Evolutionary conservation across 116 monocot species (phyloP), one percentile per base, ranked within the genome.

Genomic region (Posidonia oceanica): DNA sequence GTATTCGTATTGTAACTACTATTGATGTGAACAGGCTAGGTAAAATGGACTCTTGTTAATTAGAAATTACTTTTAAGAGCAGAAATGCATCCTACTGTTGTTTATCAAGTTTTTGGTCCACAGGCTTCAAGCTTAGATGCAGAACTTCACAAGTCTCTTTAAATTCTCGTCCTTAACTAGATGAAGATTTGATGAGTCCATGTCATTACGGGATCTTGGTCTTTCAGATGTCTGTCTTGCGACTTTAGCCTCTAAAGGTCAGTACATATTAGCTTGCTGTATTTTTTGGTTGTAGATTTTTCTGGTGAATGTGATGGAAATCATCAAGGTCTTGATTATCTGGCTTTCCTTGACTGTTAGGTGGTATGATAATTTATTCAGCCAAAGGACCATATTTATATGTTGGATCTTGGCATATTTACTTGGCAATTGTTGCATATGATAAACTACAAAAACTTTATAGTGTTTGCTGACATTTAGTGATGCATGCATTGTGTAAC

Each of bases 221-320:
- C 79, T 94, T 65, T 94, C 94, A 64, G 94, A 94, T 80, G 91
- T 85, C 40, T 77, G 85, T 59, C 80, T 94, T 67, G 94, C 94
- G 3, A 84, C 91, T 69, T 76, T 94, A 76, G 83, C 91, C 22
- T 82, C 76, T 69, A 74, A 83, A 88, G 94, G 91, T 90, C 51
- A 23, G 79, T 66, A 63, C 11, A n/a, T 68, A 6, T 14, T 52
- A 54, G 23, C 23, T 38, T 62, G 12, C 62, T 62, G 3, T 20
- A 29, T 18, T 29, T 14, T 36, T 13, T 29, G 5, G 29, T 2
- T 62, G 22, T 22, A 62, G 12, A 4, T 7, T 48, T 12, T 48
- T 10, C 8, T 48, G 2, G 48, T 7, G 12, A 48, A 48, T 10
- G 7, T 5, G 7, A 10, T 12, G 8, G 7, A 48, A 48, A 10